These are phyloP conservation scores for Macrophomina phaseolina DNA, from an alignment of 2,329 filamentous ascomycete species.

Conservation along the genomic window DNA sequence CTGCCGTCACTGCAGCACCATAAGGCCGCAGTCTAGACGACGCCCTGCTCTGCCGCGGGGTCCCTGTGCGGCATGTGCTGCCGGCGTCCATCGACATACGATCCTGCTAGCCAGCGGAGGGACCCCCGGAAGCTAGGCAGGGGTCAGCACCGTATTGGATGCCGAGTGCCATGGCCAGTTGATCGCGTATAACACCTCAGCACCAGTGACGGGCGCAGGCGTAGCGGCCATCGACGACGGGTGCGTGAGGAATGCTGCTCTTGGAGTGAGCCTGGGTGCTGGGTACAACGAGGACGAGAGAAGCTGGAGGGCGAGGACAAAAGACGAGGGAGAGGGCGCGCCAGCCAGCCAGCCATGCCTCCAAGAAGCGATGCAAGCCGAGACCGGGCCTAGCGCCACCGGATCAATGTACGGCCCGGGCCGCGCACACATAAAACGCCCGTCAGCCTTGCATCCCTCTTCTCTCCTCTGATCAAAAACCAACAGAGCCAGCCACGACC, in stretches of 20 bases:
- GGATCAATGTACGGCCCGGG: conserved; percentile 21
- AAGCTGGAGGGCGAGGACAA: too few species aligned
- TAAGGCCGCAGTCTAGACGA: background rate
- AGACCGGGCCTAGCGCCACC: conserved; percentile 2
- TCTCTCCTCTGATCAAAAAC: conserved; percentile 27
- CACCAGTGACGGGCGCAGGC: background rate
- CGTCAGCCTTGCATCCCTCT: conserved; percentile 13
- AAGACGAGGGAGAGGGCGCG: too few species aligned
- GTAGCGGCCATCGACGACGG: too few species aligned
- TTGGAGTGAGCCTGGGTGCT: too few species aligned
- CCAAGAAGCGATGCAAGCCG: background rate
- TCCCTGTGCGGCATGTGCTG: background rate
- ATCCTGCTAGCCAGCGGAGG: background rate
- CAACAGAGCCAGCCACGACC: conserved; percentile 30
- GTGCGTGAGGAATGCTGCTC: too few species aligned
- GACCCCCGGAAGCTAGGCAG: conserved; percentile 7
- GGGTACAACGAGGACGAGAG: too few species aligned
- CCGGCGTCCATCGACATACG: background rate
- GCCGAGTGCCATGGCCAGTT: conserved; percentile 2
- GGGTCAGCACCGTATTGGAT: background rate
- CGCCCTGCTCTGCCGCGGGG: background rate
- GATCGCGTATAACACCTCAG: background rate
- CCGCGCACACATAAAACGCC: conserved; percentile 21
- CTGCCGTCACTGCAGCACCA: background rate
- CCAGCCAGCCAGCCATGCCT: background rate